phyloP scores from a whole-genome alignment of 495 filamentous ascomycete genomes.

The Penicillium maclennaniae region DNA sequence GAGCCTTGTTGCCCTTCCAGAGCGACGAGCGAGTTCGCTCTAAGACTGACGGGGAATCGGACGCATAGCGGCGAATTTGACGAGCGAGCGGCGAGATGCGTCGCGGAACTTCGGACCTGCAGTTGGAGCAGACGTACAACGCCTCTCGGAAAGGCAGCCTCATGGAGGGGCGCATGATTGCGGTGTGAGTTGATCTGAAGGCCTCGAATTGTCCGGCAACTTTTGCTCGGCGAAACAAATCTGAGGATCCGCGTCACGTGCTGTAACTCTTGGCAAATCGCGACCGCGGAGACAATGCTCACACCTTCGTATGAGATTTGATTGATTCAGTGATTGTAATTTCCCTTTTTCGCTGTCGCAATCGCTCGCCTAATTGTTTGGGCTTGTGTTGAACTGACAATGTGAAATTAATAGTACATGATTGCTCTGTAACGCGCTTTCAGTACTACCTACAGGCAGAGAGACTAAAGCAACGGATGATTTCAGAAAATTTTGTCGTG shows the following conservation, averaged over 20 bases:
- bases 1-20: conserved; percentile 54
- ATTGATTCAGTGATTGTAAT: not conserved
- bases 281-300: not conserved
- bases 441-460: not conserved
- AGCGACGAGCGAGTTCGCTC: conserved; percentile 50
- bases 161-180: conserved; percentile 40
- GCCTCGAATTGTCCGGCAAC: conserved; percentile 5
- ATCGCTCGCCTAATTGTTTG: too few species aligned
- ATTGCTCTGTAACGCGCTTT: not conserved
- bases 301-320: not conserved
- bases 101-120: conserved; percentile 40
- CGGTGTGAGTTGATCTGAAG: conserved; percentile 16
- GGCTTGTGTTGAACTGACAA: not conserved
- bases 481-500: not conserved
- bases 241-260: conserved; percentile 24
- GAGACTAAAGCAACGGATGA: not conserved
- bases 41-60: conserved; percentile 38
- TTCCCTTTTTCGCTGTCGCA: not conserved
- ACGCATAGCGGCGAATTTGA: conserved; percentile 43
- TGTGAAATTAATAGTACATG: not conserved
- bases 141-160: conserved; percentile 39
- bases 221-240: conserved; percentile 27
- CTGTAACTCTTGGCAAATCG: conserved; percentile 13
- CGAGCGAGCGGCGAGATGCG: conserved; percentile 32
- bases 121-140: conserved; percentile 43